Base-by-base conservation (phyloP, 106 monocot genomes). In the Platanthera guangdongensis region DNA sequence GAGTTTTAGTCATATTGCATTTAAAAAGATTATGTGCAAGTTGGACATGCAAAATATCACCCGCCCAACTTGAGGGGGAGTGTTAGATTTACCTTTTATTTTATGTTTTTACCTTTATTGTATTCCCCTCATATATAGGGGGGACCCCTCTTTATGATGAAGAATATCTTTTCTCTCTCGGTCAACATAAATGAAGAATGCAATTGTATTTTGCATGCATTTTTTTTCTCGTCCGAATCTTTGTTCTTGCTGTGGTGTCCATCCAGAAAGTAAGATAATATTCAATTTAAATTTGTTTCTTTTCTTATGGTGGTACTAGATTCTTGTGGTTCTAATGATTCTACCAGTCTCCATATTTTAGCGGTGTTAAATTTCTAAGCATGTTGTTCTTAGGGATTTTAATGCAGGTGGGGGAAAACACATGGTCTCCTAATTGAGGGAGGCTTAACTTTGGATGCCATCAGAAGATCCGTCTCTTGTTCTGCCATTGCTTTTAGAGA, bases 371-470 rank as follows among this genome's bases (percentile, higher is more conserved):
- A 22, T 63, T 68, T 68, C 12, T 46, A 45, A 45, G 30, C 68
- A 32, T 68, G 68, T 46, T 68, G 13, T 68, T 19, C 22, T 63
- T 63, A 63, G 19, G 22, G 25, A 63, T 63, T 63, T 63, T 63
- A 63, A 63, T 55, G 21, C 75, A 93, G 93, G 93, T 93, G 93
- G 93, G 90, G 88, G 80, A 93, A 93, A 76, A 86, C 93, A 46
- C 93, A 90, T 81, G 80, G 84, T 68, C 93, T 93, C 84, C 90
- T 93, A 47, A 82, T 93, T 72, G 88, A 93, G 77, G 93, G 93
- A 49, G 93, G 93, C 6, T 78, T 93, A 74, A 88, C 90, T 4
- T 90, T 84, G 62, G 79, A 88, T 80, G 90, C 86, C 50, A 90
- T 93, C 62, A 81, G 77, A 78, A 76, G 81, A 72, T 93, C 93